Base-by-base conservation (phyloP, 257 asterid species). In the Pogostemon cablin region DNA sequence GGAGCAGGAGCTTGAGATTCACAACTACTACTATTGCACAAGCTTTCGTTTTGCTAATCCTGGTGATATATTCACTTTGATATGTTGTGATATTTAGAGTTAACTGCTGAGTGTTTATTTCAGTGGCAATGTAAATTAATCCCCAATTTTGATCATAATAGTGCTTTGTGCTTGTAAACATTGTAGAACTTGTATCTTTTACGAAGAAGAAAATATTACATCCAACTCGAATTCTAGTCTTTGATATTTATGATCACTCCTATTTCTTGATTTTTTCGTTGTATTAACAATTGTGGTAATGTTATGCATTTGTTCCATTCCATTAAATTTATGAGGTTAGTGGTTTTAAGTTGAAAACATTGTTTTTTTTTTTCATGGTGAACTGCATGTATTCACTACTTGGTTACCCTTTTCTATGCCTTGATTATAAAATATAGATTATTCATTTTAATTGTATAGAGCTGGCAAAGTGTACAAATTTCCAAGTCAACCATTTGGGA, bases 1-100 rank as follows among this genome's bases (percentile, higher is more conserved):
- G 91, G 83, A 17, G 84, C 83, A 12, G 83, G 81, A 74, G 86
- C 84, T 69, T 87, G 50, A 72, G 72, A 11, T 41, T 25, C 32
- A 25, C 32, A 25, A 25, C 59, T 10, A 25, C 8, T 12, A 8
- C 6, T 34, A 15, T 25, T 7, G 12, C 3, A 0, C 62, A 40
- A 38, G 56, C 50, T 3, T 60, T 8, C 40, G 7, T 8, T 63
- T 9, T 7, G 62, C 50, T 37, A n/a, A 5, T 39, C 20, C 52
- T 9, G 54, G 17, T 48, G 35, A 37, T 32, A 46, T 46, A n/a
- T 42, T 48, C 75, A 9, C 9, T 34, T 9, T 60, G n/a, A 40
- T 59, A 58, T 58, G 65, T 12, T 40, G 9, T 59, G 43, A 34
- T 34, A 57, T 57, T 0, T 34, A 11, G 65, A 4, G 65, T 12